Percentiles rank a stretch among this genome's conserved stretches.
Evolutionary conservation across 345 rosid species (phyloP).

Genomic region (Murraya paniculata): DNA sequence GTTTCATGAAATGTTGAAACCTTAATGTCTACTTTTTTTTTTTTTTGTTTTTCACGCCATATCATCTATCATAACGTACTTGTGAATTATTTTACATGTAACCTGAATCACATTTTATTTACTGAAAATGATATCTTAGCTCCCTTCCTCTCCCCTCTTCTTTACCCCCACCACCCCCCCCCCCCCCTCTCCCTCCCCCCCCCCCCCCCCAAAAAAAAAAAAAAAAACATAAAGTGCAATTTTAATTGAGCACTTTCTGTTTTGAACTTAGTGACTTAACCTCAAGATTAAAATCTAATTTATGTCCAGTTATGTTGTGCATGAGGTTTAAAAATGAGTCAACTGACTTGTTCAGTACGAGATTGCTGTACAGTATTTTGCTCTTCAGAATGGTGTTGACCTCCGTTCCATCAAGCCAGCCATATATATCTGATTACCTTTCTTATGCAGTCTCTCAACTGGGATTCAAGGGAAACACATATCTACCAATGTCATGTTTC

Average conservation of each 20-base stretch:
- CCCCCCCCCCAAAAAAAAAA: too few species aligned
- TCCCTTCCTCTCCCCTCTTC: too few species aligned
- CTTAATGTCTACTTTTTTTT: background rate
- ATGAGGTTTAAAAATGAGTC: background rate
- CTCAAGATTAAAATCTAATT: background rate
- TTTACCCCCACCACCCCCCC: too few species aligned
- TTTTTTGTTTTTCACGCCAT: background rate
- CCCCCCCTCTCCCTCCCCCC: too few species aligned
- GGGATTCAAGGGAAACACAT: slow-evolving; percentile 54
- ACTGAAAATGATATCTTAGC: background rate
- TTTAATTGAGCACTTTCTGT: background rate
- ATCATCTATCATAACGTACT: background rate
- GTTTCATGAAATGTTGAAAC: background rate
- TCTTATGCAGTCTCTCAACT: slow-evolving; percentile 36
- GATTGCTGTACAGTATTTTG: background rate
- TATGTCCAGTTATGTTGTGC: background rate
- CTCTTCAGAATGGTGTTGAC: background rate
- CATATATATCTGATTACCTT: background rate
- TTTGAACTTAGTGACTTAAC: background rate
- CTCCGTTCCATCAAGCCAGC: background rate
- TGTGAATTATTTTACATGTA: background rate
- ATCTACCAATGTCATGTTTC: slow-evolving; percentile 58
- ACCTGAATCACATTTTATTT: background rate
- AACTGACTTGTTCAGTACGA: background rate
- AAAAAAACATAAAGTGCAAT: background rate